Evolutionary conservation across 2,329 filamentous ascomycete genomes (phyloP).

Genomic region (Aspergillus floridensis): DNA sequence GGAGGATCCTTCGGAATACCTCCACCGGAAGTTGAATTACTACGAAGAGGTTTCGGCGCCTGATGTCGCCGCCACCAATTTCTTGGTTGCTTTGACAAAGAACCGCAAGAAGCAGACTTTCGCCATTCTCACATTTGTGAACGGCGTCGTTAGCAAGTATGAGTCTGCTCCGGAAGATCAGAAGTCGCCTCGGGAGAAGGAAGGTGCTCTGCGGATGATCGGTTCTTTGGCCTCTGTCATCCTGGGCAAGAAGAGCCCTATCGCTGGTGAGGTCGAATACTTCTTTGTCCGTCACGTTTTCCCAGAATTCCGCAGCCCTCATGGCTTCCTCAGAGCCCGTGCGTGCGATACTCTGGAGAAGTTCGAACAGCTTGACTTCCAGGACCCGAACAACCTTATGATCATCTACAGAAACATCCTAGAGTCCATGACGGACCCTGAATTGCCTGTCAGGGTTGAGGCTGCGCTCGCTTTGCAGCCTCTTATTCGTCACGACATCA

Average conservation of each 20-base stretch:
- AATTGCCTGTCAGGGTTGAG: slow-evolving; percentile 88
- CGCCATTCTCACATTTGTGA: slow-evolving; percentile 90
- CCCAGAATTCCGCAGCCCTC: slow-evolving; percentile 89
- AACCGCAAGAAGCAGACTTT: slow-evolving; percentile 93
- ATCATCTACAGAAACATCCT: slow-evolving; percentile 96
- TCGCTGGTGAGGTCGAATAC: slow-evolving; percentile 95
- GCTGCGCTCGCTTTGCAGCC: slow-evolving; percentile 92
- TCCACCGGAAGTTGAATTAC: slow-evolving; percentile 95
- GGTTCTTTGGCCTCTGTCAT: slow-evolving; percentile 92
- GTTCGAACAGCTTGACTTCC: slow-evolving; percentile 95
- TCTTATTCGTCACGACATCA: slow-evolving; percentile 90
- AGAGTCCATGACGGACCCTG: slow-evolving; percentile 93
- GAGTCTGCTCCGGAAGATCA: slow-evolving; percentile 78
- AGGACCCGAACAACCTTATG: slow-evolving; percentile 91
- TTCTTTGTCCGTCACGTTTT: slow-evolving; percentile 98
- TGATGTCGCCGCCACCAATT: slow-evolving; percentile 94
- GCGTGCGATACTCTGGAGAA: slow-evolving; percentile 98
- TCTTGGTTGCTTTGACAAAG: slow-evolving; percentile 92
- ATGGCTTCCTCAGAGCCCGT: slow-evolving; percentile 88
- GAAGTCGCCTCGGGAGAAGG: slow-evolving; percentile 93
- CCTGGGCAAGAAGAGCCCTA: slow-evolving; percentile 95
- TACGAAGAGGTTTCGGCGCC: slow-evolving; percentile 96
- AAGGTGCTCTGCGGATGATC: slow-evolving; percentile 95
- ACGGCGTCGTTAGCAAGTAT: slow-evolving; percentile 90
- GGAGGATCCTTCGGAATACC: slow-evolving; percentile 91